Evolutionary conservation across 164 flowering plant species (phyloP).

Genomic region (Chimonanthus salicifolius): DNA sequence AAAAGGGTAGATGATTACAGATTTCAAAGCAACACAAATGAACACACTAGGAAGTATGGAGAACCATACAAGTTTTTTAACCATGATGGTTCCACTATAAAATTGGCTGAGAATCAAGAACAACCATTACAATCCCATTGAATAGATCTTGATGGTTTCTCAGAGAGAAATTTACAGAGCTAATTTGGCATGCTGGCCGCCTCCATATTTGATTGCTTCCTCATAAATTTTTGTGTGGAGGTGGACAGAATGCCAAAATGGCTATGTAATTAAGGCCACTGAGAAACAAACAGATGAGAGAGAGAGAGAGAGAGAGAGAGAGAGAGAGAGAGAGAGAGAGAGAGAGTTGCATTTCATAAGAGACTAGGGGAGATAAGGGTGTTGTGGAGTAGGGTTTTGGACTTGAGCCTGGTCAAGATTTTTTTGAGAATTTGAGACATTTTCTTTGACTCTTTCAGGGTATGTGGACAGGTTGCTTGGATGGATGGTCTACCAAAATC

Average conservation of each 20-base stretch:
- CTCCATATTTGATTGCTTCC: conserved; percentile 13
- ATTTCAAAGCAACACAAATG: not conserved
- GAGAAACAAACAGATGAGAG: conserved; percentile 16
- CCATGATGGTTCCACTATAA: too few species aligned
- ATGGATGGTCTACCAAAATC: conserved; percentile 26
- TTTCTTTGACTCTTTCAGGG: too few species aligned
- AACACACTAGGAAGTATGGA: not conserved
- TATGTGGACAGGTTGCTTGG: too few species aligned
- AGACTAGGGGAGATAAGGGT: too few species aligned
- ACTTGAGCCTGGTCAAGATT: not conserved
- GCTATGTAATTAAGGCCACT: conserved; percentile 28
- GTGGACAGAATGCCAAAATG: conserved; percentile 54
- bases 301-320: not conserved
- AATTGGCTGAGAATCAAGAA: too few species aligned
- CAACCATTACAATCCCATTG: not conserved
- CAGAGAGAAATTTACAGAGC: conserved; percentile 37
- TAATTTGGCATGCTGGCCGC: conserved; percentile 37
- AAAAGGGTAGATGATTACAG: not conserved
- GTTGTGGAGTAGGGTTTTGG: not conserved
- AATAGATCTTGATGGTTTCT: conserved; percentile 6
- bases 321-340: conserved; percentile 2
- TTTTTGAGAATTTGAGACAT: too few species aligned
- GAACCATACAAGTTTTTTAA: too few species aligned
- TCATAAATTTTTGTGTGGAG: conserved; percentile 18
- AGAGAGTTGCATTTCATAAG: not conserved